Evolutionary conservation across 116 monocot species (phyloP).

Genomic region (Posidonia oceanica): DNA sequence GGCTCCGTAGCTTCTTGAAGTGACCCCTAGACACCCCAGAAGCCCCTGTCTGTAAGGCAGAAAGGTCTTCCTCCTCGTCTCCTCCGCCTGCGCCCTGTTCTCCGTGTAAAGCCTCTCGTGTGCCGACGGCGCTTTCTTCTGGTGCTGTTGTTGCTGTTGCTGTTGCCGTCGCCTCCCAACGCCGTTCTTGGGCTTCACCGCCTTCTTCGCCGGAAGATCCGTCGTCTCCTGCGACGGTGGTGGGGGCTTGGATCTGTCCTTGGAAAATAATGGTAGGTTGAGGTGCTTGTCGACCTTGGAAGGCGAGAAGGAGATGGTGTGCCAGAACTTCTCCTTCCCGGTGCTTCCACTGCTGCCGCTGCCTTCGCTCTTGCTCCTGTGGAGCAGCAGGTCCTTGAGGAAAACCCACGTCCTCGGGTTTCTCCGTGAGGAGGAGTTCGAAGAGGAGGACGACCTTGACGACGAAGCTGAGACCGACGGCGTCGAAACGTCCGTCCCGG

Average conservation of each 20-base stretch:
- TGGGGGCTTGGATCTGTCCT: constrained; percentile 5
- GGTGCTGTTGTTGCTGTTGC: no score
- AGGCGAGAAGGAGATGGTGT: constrained; percentile 38
- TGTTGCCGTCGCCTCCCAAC: constrained; percentile 21
- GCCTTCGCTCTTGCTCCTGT: constrained; percentile 77
- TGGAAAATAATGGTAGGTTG: constrained; percentile 9
- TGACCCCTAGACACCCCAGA: constrained; percentile 70
- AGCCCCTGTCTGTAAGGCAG: constrained; percentile 86
- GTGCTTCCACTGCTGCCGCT: constrained; percentile 15
- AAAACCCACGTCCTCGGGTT: constrained; percentile 60
- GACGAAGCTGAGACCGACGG: constrained; percentile 12
- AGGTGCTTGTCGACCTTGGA: constrained; percentile 4
- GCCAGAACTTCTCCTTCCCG: constrained; percentile 47
- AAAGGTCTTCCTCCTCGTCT: constrained; percentile 77
- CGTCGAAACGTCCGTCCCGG: background rate
- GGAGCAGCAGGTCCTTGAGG: constrained; percentile 49
- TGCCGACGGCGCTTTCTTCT: constrained; percentile 27
- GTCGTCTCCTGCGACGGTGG: background rate
- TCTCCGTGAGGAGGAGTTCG: constrained; percentile 23
- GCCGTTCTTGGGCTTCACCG: background rate
- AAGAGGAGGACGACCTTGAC: constrained; percentile 36
- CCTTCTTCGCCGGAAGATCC: no score
- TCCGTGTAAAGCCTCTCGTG: constrained; percentile 71
- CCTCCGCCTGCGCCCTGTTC: constrained; percentile 78
- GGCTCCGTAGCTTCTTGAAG: constrained; percentile 53